phyloP scores from a whole-genome alignment of 495 filamentous ascomycete genomes.

The Xylaria palmicola region DNA sequence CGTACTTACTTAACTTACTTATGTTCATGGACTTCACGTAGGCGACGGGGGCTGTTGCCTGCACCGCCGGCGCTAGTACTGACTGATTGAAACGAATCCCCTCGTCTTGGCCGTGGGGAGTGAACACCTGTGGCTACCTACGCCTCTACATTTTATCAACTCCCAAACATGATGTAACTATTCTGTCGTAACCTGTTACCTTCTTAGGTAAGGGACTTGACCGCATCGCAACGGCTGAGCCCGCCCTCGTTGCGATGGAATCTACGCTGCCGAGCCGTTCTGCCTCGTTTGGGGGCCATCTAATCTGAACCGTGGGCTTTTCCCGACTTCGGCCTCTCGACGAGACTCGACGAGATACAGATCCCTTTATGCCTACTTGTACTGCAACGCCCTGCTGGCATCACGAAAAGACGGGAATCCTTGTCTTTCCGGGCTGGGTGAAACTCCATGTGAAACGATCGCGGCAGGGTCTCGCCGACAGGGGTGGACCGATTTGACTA shows the following conservation, averaged over 20 bases:
- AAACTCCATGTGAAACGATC: slow-evolving; percentile 17
- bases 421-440: not conserved
- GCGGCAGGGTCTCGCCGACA: slow-evolving; percentile 1
- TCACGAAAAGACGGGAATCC: too few species aligned
- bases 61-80: not conserved
- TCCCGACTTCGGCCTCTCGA: not conserved
- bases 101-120: not conserved
- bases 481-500: not conserved
- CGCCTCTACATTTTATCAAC: too few species aligned
- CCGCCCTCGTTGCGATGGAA: not conserved
- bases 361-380: not conserved
- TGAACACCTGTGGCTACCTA: too few species aligned
- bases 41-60: not conserved
- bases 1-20: too few species aligned
- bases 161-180: too few species aligned
- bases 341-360: not conserved
- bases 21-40: too few species aligned
- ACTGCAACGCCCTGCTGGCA: too few species aligned
- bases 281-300: not conserved
- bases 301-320: not conserved
- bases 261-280: not conserved
- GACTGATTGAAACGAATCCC: not conserved
- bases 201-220: not conserved
- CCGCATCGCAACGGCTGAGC: not conserved
- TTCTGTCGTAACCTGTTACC: too few species aligned